A percentile compares a stretch with the other conserved stretches of the same genome.
phyloP scores from a whole-genome alignment of 495 filamentous ascomycete genomes.

The Filosporella fistucella region DNA sequence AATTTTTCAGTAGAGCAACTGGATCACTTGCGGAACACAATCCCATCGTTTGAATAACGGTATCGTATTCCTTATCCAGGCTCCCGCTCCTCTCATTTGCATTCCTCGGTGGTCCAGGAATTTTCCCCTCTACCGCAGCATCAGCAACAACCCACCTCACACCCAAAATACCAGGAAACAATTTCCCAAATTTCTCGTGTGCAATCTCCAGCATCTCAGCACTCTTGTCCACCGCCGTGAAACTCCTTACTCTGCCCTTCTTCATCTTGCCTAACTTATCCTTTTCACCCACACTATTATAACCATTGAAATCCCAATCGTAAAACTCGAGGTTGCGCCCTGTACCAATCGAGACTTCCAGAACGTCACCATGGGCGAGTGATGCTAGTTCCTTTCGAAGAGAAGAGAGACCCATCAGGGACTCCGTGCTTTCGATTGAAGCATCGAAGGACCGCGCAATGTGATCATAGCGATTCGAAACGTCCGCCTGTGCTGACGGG shows the following conservation, averaged over 20 bases:
- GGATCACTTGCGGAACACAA: constrained; percentile 83
- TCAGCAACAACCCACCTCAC: constrained; percentile 35
- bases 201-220: constrained; percentile 60
- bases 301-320: constrained; percentile 34
- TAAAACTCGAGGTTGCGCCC: constrained; percentile 83
- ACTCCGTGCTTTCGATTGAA: constrained; percentile 61
- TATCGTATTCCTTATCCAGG: constrained; percentile 59
- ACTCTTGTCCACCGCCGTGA: constrained; percentile 60
- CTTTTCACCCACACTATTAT: constrained; percentile 11
- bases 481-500: constrained; percentile 15
- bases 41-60: constrained; percentile 88
- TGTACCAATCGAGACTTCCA: constrained; percentile 89
- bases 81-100: constrained; percentile 21
- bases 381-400: constrained; percentile 58
- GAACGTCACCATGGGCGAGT: constrained; percentile 69
- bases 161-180: constrained; percentile 34
- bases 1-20: constrained; percentile 55
- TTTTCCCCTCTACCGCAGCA: constrained; percentile 23
- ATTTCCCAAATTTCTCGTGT: constrained; percentile 49
- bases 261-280: constrained; percentile 19
- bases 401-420: constrained; percentile 55
- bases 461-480: constrained; percentile 22
- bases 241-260: constrained; percentile 28
- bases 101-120: constrained; percentile 19
- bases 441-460: constrained; percentile 49